phyloP scores from a whole-genome alignment of 345 rosid species.

The Citrus trifoliata region DNA sequence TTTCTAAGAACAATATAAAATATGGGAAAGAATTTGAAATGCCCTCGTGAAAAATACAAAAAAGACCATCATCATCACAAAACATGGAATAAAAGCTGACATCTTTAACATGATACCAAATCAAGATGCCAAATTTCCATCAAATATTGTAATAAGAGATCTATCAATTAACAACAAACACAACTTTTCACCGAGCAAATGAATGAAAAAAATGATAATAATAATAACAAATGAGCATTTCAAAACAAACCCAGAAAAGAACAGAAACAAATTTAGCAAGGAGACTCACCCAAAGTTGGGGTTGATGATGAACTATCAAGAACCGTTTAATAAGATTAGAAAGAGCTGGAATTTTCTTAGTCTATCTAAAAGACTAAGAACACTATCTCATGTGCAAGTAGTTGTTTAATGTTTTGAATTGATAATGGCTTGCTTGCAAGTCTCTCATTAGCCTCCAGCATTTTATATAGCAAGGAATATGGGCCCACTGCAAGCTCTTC shows the following conservation, averaged over 20 bases:
- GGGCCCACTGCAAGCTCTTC: conserved; percentile 2
- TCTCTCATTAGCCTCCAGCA: neutral
- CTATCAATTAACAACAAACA: conserved; percentile 13
- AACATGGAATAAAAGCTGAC: neutral
- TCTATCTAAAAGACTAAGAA: neutral
- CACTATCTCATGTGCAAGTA: neutral
- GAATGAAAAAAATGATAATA: neutral
- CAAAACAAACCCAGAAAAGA: conserved; percentile 9
- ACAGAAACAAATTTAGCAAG: neutral
- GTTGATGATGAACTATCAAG: conserved; percentile 1
- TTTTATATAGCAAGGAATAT: conserved; percentile 12
- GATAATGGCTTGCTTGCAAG: conserved; percentile 12
- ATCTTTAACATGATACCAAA: neutral
- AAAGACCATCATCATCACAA: neutral
- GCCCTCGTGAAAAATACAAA: neutral
- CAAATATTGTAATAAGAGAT: conserved; percentile 10
- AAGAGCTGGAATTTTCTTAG: neutral
- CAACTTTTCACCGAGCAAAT: neutral
- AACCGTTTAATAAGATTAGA: neutral
- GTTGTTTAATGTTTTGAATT: neutral
- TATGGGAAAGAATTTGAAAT: neutral
- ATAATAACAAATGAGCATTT: neutral
- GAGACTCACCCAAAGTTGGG: conserved; percentile 21
- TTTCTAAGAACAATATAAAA: neutral
- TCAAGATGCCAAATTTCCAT: neutral